Base-by-base conservation (phyloP, 306 rosid genomes). In the Quercus engelmannii region DNA sequence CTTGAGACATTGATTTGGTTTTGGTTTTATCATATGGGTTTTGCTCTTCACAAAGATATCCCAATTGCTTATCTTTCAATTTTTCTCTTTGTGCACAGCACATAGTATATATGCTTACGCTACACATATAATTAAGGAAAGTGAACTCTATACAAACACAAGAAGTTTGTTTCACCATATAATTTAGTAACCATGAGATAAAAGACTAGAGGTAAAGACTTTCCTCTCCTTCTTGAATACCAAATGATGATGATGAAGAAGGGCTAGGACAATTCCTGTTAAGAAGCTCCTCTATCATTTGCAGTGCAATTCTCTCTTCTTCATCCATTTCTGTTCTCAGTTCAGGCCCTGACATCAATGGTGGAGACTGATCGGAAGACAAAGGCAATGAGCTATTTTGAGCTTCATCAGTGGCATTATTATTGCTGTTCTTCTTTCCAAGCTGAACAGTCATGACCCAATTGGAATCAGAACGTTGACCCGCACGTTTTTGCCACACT, bases 271-370 rank as follows among this genome's bases (percentile, higher is more conserved):
- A 85, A 51, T 87, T 86, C 65, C 88, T 78, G 81, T 85, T 90
- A 30, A 94, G 96, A n/a, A 94, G 92, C 77, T 94, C 98, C 73
- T 94, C 97, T 19, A 94, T 94, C 98, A 94, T 94, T 78, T 94
- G 97, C 79, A 92, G 74, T n/a, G 98, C 94, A 49, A 91, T 72
- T 55, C 88, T 87, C 63, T 94, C 94, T 18, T 92, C 92, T 52
- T 92, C 97, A 51, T 85, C 86, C 59, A 84, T 88, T 21, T 79
- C 85, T 8, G 52, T 41, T 19, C 79, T 62, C 46, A 77, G 14
- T 26, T 82, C 76, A 28, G 83, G 74, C 26, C 63, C 83, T 0
- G 55, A 46, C 46, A 41, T 41, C 30, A 52, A 43, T 23, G 20
- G 35, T 0, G 73, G 79, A 7, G 54, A 65, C n/a, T 54, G 77